Percentiles rank a stretch among this genome's conserved stretches.
phyloP scores from a whole-genome alignment of 1,284 basidiomycete genomes.

The Ceratobasidium sp. region DNA sequence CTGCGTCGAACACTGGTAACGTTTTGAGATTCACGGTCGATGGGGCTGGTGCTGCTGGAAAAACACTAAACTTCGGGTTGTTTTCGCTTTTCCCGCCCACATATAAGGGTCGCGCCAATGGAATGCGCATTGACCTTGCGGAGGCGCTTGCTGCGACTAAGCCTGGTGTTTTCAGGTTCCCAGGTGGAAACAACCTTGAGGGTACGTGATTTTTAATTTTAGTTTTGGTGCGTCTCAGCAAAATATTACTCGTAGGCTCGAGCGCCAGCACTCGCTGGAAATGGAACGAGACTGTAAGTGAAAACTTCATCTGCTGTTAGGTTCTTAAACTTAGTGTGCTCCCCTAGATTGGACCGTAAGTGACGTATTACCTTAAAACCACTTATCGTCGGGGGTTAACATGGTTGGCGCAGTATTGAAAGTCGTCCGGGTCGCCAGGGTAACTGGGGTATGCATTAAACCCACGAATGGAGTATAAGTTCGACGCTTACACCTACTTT shows the following conservation, averaged over 20 bases:
- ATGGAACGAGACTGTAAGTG: constrained; percentile 75
- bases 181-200: constrained; percentile 72
- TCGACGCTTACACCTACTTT: not conserved
- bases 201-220: constrained; percentile 48
- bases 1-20: constrained; percentile 62
- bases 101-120: constrained; percentile 70
- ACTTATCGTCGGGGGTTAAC: not conserved
- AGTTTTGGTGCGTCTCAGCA: not conserved
- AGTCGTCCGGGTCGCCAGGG: constrained; percentile 63
- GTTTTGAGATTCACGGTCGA: constrained; percentile 69
- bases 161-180: constrained; percentile 76
- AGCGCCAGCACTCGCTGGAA: constrained; percentile 70
- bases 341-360: constrained; percentile 38
- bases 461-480: not conserved
- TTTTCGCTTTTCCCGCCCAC: constrained; percentile 80
- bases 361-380: not conserved
- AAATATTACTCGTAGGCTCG: constrained; percentile 45
- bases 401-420: constrained; percentile 52
- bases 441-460: constrained; percentile 67
- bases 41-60: constrained; percentile 55
- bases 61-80: constrained; percentile 72
- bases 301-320: not conserved
- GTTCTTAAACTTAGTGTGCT: constrained; percentile 49
- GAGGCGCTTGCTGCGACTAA: constrained; percentile 71
- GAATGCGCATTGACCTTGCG: constrained; percentile 75